Conservation (phyloP, 2,329 filamentous ascomycete species). For the Emergomyces orientalis region DNA sequence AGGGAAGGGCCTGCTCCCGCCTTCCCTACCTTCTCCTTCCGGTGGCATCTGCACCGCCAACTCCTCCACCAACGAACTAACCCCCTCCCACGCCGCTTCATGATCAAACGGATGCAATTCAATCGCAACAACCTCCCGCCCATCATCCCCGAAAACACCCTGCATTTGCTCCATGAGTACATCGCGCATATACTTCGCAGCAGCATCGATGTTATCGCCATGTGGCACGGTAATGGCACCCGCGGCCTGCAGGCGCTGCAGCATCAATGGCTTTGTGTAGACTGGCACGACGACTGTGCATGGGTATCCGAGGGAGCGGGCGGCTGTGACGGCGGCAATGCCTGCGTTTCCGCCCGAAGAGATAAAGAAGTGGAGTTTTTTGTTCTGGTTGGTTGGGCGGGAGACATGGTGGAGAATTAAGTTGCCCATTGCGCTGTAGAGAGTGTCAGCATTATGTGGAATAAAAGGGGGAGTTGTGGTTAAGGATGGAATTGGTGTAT, state of each 20-base stretch:
- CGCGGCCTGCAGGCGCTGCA: constrained; percentile 58
- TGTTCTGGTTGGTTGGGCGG: constrained; percentile 32
- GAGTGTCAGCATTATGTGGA: background rate
- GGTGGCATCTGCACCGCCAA: constrained; percentile 35
- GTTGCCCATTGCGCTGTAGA: constrained; percentile 54
- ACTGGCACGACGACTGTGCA: constrained; percentile 68
- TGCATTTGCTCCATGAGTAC: constrained; percentile 38
- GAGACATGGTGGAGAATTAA: constrained; percentile 50
- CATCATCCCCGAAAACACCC: constrained; percentile 24
- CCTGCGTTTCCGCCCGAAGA: constrained; percentile 78
- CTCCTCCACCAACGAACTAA: constrained; percentile 38
- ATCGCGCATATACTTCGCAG: constrained; percentile 56
- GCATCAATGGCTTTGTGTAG: constrained; percentile 58
- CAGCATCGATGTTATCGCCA: constrained; percentile 59
- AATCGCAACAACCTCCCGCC: constrained; percentile 28
- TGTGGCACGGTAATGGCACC: constrained; percentile 58
- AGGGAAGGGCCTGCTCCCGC: constrained; percentile 26
- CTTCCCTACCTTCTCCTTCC: constrained; percentile 23
- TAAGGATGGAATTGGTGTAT: background rate
- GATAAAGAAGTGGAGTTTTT: constrained; percentile 62
- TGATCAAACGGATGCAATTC: constrained; percentile 39
- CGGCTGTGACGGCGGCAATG: constrained; percentile 68
- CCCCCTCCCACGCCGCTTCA: constrained; percentile 39
- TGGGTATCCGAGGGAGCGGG: constrained; percentile 52
- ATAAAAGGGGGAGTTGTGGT: background rate